Percentiles rank a stretch among this genome's conserved stretches.
These are phyloP conservation scores for Penicillium rolfsii DNA, from an alignment of 2,329 filamentous ascomycete species.

Conservation along the genomic window DNA sequence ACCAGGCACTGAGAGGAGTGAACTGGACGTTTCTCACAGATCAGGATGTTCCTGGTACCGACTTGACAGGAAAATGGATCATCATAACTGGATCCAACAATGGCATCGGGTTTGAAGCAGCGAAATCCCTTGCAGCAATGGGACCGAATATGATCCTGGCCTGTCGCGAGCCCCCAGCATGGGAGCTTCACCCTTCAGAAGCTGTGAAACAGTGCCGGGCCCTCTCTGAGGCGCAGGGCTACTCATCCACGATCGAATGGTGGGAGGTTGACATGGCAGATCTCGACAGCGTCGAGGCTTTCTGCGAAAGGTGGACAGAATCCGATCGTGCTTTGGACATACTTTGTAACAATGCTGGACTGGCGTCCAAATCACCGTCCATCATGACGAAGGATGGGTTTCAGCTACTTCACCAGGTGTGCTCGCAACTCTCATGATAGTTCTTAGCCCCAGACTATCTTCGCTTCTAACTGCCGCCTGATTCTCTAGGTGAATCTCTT, in stretches of 20 bases:
- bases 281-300: constrained; percentile 19
- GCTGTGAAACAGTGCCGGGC: constrained; percentile 16
- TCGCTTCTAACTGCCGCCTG: neutral
- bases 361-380: constrained; percentile 1
- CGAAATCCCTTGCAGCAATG: constrained; percentile 20
- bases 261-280: constrained; percentile 23
- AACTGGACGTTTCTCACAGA: constrained; percentile 8
- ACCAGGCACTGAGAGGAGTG: neutral
- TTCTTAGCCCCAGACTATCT: neutral
- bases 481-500: constrained; percentile 19
- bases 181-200: constrained; percentile 17
- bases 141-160: constrained; percentile 26
- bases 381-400: constrained; percentile 21
- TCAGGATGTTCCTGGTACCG: constrained; percentile 8
- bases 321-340: constrained; percentile 18
- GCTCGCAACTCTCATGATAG: neutral
- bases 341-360: constrained; percentile 23
- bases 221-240: constrained; percentile 10
- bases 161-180: constrained; percentile 21
- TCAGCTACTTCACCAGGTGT: constrained; percentile 19
- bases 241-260: constrained; percentile 18
- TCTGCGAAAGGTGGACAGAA: constrained; percentile 17
- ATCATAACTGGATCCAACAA: constrained; percentile 24
- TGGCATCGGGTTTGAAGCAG: constrained; percentile 21
- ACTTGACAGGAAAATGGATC: constrained; percentile 21